Evolutionary conservation across 352 stramenopile species (phyloP).

Genomic region (Phytophthora citricola): DNA sequence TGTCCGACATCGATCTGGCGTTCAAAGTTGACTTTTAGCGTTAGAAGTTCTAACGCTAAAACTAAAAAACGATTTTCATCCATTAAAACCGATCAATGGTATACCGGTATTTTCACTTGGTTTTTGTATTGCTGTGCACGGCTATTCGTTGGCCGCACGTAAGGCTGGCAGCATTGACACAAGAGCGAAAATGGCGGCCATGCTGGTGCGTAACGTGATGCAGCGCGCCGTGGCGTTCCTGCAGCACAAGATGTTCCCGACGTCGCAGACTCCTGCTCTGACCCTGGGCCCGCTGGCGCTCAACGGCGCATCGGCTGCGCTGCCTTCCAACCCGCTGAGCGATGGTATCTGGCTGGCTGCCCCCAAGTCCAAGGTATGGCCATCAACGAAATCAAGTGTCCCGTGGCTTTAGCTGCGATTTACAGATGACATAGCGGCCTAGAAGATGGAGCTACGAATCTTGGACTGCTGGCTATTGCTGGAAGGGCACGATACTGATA

Average conservation of each 20-base stretch:
- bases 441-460: background rate
- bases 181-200: slow-evolving; percentile 54
- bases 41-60: background rate
- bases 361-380: slow-evolving; percentile 87
- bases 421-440: background rate
- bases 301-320: slow-evolving; percentile 38
- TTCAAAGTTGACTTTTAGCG: background rate
- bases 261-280: slow-evolving; percentile 40
- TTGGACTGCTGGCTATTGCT: slow-evolving; percentile 3
- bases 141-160: slow-evolving; percentile 35
- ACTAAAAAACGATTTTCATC: slow-evolving; percentile 13
- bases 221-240: slow-evolving; percentile 70
- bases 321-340: slow-evolving; percentile 60
- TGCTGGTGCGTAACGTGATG: slow-evolving; percentile 74
- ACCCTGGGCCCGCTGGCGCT: slow-evolving; percentile 35
- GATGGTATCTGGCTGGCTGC: slow-evolving; percentile 84
- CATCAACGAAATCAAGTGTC: background rate
- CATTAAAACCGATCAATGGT: slow-evolving; percentile 6
- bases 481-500: slow-evolving; percentile 2
- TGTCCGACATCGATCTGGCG: slow-evolving; percentile 7
- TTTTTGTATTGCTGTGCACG: slow-evolving; percentile 1
- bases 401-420: background rate
- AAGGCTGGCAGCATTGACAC: slow-evolving; percentile 25
- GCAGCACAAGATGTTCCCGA: slow-evolving; percentile 56
- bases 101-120: slow-evolving; percentile 2